A percentile compares a stretch with the other conserved stretches of the same genome.
These are phyloP conservation scores for Sarocladium strictum DNA, from an alignment of 2,329 filamentous ascomycete species.

Conservation along the genomic window DNA sequence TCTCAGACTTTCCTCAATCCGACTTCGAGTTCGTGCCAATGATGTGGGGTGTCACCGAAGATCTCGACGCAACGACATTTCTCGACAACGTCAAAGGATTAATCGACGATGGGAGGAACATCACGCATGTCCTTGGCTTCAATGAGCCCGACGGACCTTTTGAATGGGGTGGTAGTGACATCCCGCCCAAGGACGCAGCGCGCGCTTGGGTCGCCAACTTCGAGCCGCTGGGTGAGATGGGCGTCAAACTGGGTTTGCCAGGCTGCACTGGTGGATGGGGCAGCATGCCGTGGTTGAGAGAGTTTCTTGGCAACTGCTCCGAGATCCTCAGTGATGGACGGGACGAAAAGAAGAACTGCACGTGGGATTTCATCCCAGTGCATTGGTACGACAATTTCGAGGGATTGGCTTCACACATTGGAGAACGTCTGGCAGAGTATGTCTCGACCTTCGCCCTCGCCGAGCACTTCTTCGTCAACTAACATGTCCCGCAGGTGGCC, in stretches of 20 bases:
- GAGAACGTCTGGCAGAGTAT: conserved; percentile 36
- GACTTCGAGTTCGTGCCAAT: conserved; percentile 73
- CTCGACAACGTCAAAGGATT: conserved; percentile 50
- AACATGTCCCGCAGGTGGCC: conserved; percentile 45
- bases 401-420: conserved; percentile 61
- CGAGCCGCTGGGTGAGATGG: conserved; percentile 58
- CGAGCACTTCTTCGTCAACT: not conserved
- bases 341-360: conserved; percentile 44
- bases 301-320: conserved; percentile 61
- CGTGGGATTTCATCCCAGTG: conserved; percentile 56
- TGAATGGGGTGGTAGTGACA: conserved; percentile 54
- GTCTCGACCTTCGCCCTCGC: conserved; percentile 26
- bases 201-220: conserved; percentile 65
- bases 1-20: conserved; percentile 40
- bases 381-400: conserved; percentile 68
- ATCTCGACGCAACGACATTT: conserved; percentile 52
- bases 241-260: conserved; percentile 64
- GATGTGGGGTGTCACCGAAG: conserved; percentile 60
- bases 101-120: conserved; percentile 47
- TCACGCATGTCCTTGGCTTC: conserved; percentile 66
- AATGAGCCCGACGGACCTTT: conserved; percentile 67
- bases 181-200: conserved; percentile 57
- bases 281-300: conserved; percentile 60
- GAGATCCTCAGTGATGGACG: conserved; percentile 41
- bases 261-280: conserved; percentile 56